phyloP scores from a whole-genome alignment of 2,329 filamentous ascomycete genomes.

The Alternaria alternata region DNA sequence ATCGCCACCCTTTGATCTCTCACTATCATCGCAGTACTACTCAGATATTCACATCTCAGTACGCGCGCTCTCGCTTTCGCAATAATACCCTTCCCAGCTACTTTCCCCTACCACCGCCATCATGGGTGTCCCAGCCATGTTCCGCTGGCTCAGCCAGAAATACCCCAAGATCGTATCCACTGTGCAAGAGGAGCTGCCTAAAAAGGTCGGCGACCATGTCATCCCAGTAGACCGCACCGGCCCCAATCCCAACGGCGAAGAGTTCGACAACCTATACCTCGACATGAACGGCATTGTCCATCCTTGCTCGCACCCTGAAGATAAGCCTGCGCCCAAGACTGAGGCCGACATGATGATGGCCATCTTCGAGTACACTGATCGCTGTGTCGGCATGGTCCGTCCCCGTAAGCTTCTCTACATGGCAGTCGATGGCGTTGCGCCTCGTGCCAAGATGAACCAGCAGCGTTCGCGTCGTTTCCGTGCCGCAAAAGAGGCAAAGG shows the following conservation, averaged over 20 bases:
- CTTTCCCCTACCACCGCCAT: slow-evolving; percentile 33
- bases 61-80: slow-evolving; percentile 26
- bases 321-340: slow-evolving; percentile 85
- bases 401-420: slow-evolving; percentile 97
- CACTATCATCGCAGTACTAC: slow-evolving; percentile 31
- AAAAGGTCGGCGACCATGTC: slow-evolving; percentile 80
- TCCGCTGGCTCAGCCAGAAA: slow-evolving; percentile 95
- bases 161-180: slow-evolving; percentile 97
- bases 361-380: slow-evolving; percentile 97
- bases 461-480: slow-evolving; percentile 96
- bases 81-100: slow-evolving; percentile 15
- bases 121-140: slow-evolving; percentile 95
- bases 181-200: slow-evolving; percentile 85
- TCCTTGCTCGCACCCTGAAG: slow-evolving; percentile 97
- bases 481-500: slow-evolving; percentile 89
- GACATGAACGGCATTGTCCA: slow-evolving; percentile 99
- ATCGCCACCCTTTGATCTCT: slow-evolving; percentile 17
- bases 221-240: slow-evolving; percentile 85
- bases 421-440: slow-evolving; percentile 96
- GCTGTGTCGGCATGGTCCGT: slow-evolving; percentile 97
- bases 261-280: slow-evolving; percentile 96
- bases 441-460: slow-evolving; percentile 99
- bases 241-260: slow-evolving; percentile 95
- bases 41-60: slow-evolving; percentile 20
- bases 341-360: slow-evolving; percentile 99